Evolutionary conservation across 257 asterid species (phyloP), one percentile per base, ranked within the genome.

Genomic region (Perilla frutescens): DNA sequence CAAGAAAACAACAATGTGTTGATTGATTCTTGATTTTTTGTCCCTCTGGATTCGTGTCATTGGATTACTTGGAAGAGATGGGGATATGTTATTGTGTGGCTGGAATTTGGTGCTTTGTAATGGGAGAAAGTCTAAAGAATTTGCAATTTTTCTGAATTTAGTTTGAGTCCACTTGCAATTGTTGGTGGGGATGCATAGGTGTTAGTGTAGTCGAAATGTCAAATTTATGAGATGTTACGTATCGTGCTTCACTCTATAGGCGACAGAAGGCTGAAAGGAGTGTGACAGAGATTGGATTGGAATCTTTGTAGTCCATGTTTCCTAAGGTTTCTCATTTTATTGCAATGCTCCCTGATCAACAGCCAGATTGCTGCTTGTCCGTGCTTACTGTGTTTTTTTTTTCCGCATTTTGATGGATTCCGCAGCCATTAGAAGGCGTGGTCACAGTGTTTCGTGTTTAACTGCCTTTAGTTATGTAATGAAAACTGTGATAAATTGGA

Each of bases 261-360:
- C 5, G 41, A 40, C 34, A 48, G 9, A 20, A 41, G 66, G 68
- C 14, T 75, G 70, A 59, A 68, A 76, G 74, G 32, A 57, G 40
- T 32, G 43, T 43, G 76, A 43, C 66, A 41, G 41, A 50, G 47
- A 51, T 40, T 63, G 7, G 29, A 73, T 50, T 32, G 44, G 62
- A 12, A 73, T 39, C 44, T 32, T 51, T 51, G 34, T 12, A 49
- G 13, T n/a, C 45, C 10, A 26, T 26, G 14, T 43, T 40, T 10
- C 7, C 15, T 6, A 10, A 20, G 29, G 3, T 49, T 53, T 66
- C 37, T 32, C 13, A 34, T 55, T 15, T 29, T 14, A 39, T 62
- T 62, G 11, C 39, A 39, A 7, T 10, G 31, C 31, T 70, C 58
- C 12, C 12, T 34, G 6, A 65, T 47, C 58, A 45, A 12, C 13